These are phyloP conservation scores for Aspergillus sp. DNA, from an alignment of 2,329 filamentous ascomycete species.

Conservation along the genomic window DNA sequence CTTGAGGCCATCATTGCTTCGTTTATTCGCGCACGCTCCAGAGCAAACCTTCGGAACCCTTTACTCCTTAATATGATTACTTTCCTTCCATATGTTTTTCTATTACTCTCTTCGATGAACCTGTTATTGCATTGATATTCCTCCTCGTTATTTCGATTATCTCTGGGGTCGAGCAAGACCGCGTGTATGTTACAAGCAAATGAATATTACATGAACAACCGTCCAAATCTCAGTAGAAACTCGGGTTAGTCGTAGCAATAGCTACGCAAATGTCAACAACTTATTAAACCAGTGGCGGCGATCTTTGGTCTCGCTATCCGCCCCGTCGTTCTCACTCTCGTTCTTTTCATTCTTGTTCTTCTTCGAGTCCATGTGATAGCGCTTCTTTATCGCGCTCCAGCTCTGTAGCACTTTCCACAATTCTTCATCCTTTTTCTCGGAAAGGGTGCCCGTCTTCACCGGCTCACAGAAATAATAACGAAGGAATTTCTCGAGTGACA, in stretches of 20 bases:
- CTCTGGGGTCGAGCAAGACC: conserved; percentile 8
- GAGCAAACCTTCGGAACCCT: conserved; percentile 8
- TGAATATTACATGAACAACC: conserved; percentile 4
- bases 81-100: conserved; percentile 10
- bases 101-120: conserved; percentile 3
- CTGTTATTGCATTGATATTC: conserved; percentile 9
- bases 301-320: background rate
- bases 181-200: conserved; percentile 22
- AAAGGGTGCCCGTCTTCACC: background rate
- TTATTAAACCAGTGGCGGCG: background rate
- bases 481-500: conserved; percentile 5
- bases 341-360: background rate
- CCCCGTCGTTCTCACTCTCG: background rate
- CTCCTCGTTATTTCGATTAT: conserved; percentile 10
- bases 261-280: background rate
- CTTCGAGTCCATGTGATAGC: background rate
- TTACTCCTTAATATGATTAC: conserved; percentile 8
- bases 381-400: background rate
- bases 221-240: background rate
- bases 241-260: background rate
- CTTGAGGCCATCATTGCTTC: conserved; percentile 2
- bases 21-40: background rate
- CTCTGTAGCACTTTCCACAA: background rate
- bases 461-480: conserved; percentile 13
- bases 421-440: background rate